Conservation (phyloP, 768 basidiomycete genomes). For the Favolaschia claudopus region DNA sequence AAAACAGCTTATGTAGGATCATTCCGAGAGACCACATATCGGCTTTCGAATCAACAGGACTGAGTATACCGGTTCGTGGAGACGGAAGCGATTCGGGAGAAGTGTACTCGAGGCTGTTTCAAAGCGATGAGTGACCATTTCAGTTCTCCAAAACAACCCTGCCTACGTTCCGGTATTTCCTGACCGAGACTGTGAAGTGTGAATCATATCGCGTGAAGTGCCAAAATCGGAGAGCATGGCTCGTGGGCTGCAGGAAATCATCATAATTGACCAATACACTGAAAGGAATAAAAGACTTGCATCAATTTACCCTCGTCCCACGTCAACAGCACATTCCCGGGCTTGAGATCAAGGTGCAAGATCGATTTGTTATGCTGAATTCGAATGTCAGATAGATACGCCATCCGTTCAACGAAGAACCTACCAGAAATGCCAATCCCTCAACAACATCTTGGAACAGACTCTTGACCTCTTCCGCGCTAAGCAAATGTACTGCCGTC, state of each 20-base stretch:
- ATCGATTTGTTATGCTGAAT: slow-evolving; percentile 82
- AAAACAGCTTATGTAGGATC: slow-evolving; percentile 92
- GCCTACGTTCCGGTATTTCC: slow-evolving; percentile 95
- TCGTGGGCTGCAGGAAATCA: slow-evolving; percentile 65
- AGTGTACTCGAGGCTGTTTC: slow-evolving; percentile 84
- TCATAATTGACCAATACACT: background rate
- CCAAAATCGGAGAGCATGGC: slow-evolving; percentile 98
- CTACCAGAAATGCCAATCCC: slow-evolving; percentile 87
- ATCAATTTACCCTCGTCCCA: slow-evolving; percentile 89
- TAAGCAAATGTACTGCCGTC: slow-evolving; percentile 85
- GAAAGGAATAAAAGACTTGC: slow-evolving; percentile 48
- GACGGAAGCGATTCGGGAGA: slow-evolving; percentile 88
- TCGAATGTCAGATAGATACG: too few species aligned
- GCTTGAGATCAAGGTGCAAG: slow-evolving; percentile 92
- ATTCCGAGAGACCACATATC: slow-evolving; percentile 99
- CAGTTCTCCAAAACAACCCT: background rate
- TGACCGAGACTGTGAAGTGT: slow-evolving; percentile 69
- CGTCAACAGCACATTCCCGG: slow-evolving; percentile 91
- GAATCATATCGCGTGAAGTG: slow-evolving; percentile 90
- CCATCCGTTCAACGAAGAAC: too few species aligned
- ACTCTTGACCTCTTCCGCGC: slow-evolving; percentile 83
- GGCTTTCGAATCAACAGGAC: slow-evolving; percentile 82
- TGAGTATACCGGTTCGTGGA: slow-evolving; percentile 67
- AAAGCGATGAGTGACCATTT: background rate
- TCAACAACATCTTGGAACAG: slow-evolving; percentile 86